Conservation (phyloP, 495 filamentous ascomycete genomes). For the Amphirosellinia nigrospora region DNA sequence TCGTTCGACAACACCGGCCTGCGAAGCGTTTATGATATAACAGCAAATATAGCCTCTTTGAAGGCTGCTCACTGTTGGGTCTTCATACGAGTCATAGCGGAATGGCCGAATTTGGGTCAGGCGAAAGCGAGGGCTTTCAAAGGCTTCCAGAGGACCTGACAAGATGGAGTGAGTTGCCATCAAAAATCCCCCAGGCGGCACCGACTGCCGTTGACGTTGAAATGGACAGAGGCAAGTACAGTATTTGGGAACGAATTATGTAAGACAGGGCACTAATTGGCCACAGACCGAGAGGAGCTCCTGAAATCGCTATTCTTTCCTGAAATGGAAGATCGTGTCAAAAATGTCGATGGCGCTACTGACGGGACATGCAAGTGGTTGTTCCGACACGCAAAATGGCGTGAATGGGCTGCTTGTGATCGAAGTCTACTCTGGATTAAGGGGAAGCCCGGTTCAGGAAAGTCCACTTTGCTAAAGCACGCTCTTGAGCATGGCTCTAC, state of each 20-base stretch:
- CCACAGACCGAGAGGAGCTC: background rate
- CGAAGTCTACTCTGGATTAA: background rate
- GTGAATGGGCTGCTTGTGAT: background rate
- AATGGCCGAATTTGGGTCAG: conserved; percentile 47
- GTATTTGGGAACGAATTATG: background rate
- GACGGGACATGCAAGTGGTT: conserved; percentile 1
- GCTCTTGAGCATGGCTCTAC: background rate
- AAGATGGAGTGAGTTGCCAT: background rate
- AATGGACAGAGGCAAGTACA: background rate
- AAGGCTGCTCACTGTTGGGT: conserved; percentile 34
- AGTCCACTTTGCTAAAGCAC: background rate
- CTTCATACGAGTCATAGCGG: conserved; percentile 48
- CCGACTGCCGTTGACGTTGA: background rate
- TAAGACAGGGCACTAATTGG: background rate
- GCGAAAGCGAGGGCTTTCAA: conserved; percentile 45
- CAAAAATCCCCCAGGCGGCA: background rate
- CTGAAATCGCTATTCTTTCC: background rate
- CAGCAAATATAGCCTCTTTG: too few relatives aligned
- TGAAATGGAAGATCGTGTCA: background rate
- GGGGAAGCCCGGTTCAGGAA: background rate
- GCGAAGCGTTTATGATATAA: too few relatives aligned
- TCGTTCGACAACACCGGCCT: background rate
- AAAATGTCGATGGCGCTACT: background rate
- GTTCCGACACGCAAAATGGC: background rate
- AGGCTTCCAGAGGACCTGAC: conserved; percentile 38